These are phyloP conservation scores for Myriosclerotinia curreyana DNA, from an alignment of 2,329 filamentous ascomycete genomes.

Conservation along the genomic window DNA sequence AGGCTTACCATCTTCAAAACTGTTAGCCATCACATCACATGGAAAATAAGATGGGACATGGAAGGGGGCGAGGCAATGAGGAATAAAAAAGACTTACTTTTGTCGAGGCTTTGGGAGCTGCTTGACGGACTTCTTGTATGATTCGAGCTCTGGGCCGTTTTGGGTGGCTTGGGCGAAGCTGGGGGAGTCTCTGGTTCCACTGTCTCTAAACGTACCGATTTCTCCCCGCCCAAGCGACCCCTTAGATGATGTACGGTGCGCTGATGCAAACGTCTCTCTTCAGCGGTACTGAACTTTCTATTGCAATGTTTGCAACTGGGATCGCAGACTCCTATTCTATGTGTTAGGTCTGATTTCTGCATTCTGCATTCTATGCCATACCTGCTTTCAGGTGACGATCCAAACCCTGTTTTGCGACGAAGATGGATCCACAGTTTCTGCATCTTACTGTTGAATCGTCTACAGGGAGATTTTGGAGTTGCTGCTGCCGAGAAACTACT, in stretches of 20 bases:
- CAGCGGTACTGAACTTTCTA: background rate
- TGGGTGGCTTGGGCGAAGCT: background rate
- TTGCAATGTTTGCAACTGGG: background rate
- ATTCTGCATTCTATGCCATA: background rate
- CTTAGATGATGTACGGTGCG: background rate
- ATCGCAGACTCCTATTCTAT: background rate
- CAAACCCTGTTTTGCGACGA: background rate
- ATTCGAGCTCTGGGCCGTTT: background rate
- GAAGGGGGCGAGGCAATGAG: background rate
- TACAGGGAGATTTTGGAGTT: background rate
- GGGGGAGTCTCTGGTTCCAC: background rate
- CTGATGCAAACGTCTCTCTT: background rate
- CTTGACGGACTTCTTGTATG: background rate
- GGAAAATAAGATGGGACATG: background rate
- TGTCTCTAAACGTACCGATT: background rate
- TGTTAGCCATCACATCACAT: background rate
- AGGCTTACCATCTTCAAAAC: background rate
- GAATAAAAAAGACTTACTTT: background rate
- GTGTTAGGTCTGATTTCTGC: background rate
- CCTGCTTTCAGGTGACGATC: background rate
- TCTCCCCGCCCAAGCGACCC: background rate
- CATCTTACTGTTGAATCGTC: background rate
- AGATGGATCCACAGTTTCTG: background rate
- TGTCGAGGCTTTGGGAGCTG: background rate
- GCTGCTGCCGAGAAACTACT: background rate